Percentiles rank a stretch among this genome's conserved stretches.
Evolutionary conservation across 139 green algal species (phyloP).

Genomic region (Chlorella ohadii): DNA sequence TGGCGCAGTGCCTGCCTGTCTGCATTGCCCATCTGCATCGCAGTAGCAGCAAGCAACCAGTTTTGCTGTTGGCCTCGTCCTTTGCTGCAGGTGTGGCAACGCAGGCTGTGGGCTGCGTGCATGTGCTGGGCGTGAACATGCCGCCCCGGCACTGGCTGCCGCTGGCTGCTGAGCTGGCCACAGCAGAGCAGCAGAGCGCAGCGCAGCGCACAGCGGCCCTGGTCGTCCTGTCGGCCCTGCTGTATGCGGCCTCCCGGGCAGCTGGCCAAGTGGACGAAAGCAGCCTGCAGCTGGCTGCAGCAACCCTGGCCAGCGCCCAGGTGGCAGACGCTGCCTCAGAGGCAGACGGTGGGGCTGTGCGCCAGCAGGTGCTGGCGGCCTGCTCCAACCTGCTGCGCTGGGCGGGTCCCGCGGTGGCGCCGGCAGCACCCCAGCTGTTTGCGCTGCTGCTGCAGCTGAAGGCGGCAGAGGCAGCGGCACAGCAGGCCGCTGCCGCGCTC

Average conservation of each 20-base stretch:
- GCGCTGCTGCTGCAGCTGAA: constrained; percentile 14
- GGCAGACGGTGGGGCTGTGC: neutral
- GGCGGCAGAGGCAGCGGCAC: neutral
- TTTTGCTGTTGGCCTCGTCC: neutral
- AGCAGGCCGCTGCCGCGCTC: neutral
- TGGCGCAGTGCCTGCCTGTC: too few species aligned
- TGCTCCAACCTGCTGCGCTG: constrained; percentile 16
- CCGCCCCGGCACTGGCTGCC: constrained; percentile 61
- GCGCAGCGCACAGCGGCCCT: constrained; percentile 65
- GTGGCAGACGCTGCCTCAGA: neutral
- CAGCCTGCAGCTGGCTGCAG: constrained; percentile 38
- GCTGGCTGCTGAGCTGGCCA: constrained; percentile 57
- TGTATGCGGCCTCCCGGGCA: constrained; percentile 57
- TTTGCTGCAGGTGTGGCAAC: constrained; percentile 45
- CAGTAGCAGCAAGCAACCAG: neutral
- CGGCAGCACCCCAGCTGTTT: neutral
- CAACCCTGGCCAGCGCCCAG: neutral
- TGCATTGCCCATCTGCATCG: too few species aligned
- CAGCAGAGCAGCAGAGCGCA: neutral
- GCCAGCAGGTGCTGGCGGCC: constrained; percentile 15
- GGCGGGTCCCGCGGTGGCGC: neutral
- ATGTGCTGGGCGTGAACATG: constrained; percentile 64
- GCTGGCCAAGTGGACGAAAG: constrained; percentile 1
- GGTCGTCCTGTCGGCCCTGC: constrained; percentile 69
- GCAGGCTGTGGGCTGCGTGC: constrained; percentile 43